Evolutionary conservation across 345 rosid species (phyloP), one percentile per base, ranked within the genome.

Genomic region (Adansonia digitata): DNA sequence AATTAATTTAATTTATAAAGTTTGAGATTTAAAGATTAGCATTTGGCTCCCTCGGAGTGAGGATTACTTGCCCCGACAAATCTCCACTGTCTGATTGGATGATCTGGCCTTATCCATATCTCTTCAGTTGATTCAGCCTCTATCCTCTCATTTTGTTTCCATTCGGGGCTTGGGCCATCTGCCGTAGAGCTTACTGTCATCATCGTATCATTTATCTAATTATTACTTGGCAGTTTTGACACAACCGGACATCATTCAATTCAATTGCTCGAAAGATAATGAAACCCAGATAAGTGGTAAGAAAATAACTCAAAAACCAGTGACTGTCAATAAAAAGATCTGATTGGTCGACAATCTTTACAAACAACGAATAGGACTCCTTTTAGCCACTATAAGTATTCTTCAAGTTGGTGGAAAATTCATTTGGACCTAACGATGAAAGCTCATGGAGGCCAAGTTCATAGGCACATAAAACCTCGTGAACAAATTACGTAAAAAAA

Each of bases 101-200:
- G 67, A 53, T 49, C 10, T 56, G 31, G 49, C 39, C 46, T 72
- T 9, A 65, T 55, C 74, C 71, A 29, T 39, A 34, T 55, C 71
- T 31, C 45, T 65, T 60, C 40, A 5, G 0, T 56, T 46, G 22
- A 69, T 69, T 29, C 24, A 48, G 14, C 52, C 59, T 65, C 71
- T 8, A 45, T 11, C 75, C 66, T 67, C 79, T 35, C 42, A 24
- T 48, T 56, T 71, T 31, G 64, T 70, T 49, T 43, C 42, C 52
- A 53, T 45, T 45, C 20, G 45, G 37, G 24, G 65, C 18, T 60
- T 31, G 40, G 64, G 65, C 39, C 40, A n/a, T 43, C n/a, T 1
- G 40, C 72, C 71, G 34, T 31, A 3, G 1, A 3, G 3, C 3
- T 71, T 46, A n/a, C 59, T 13, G 42, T 56, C 37, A 75, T 48